Evolutionary conservation across 2,329 filamentous ascomycete species (phyloP).

Genomic region (Lachnellula arida): DNA sequence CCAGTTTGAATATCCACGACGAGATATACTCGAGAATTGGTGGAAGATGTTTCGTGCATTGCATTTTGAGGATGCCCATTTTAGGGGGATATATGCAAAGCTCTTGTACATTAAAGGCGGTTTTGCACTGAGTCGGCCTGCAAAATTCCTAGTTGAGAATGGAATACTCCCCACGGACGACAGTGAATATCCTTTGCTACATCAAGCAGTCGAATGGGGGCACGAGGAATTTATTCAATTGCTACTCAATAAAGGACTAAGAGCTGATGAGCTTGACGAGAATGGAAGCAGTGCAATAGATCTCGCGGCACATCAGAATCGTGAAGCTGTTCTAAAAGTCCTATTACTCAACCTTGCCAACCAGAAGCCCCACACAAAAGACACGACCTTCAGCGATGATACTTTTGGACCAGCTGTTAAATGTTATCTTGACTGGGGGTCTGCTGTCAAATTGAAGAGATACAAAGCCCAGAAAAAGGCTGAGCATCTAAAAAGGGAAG

Average conservation of each 20-base stretch:
- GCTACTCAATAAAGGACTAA: background rate
- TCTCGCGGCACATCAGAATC: background rate
- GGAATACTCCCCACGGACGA: background rate
- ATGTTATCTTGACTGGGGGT: too few species aligned
- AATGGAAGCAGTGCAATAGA: background rate
- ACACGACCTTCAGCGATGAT: too few species aligned
- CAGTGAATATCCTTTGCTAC: too few species aligned
- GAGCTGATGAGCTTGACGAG: background rate
- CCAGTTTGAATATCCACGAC: background rate
- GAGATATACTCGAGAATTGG: background rate
- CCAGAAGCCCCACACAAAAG: too few species aligned
- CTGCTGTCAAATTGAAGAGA: too few species aligned
- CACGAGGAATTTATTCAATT: background rate
- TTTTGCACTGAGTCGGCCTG: too few species aligned
- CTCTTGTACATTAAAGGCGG: background rate
- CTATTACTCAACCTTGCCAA: background rate
- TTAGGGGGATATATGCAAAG: background rate
- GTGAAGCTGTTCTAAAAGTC: background rate
- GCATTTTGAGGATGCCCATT: background rate
- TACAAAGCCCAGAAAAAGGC: too few species aligned
- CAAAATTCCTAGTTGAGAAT: background rate
- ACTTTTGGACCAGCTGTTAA: too few species aligned
- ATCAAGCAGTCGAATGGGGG: background rate
- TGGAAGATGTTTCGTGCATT: background rate
- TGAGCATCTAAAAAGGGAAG: too few species aligned